Base-by-base conservation (phyloP, 805 yeast genomes). In the Pichia gijzeniarum region DNA sequence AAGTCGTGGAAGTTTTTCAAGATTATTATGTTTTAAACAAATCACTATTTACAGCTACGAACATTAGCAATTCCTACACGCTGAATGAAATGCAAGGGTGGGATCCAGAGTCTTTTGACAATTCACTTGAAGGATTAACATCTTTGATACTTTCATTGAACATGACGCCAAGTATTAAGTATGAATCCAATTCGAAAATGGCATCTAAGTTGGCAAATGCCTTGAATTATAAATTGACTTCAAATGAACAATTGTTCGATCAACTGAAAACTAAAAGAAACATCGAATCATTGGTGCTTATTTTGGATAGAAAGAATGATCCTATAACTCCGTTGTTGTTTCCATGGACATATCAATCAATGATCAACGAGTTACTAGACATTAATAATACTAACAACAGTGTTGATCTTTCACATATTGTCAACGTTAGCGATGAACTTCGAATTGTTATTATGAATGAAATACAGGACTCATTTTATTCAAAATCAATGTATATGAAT, bases 291-390 rank as follows among this genome's bases (percentile, higher is more conserved):
- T 57, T 84, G 7, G 64, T 95, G 39, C 63, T 93, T 12, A 70
- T 93, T 2, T 58, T 93, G 40, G 98, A 93, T 63, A 72, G 99
- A 43, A 77, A 80, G 47, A 84, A 79, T 57, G 99, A 93, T 64
- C 97, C 99, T 2, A 71, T 91, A 13, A 91, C 99, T 0, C 97
- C 99, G 1, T 71, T 93, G 27, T 67, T 93, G 40, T 78, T 83
- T 34, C 99, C 98, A 2, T 93, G 99, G 99, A 90, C 99, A 1
- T 93, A 88, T 64, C 98, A 91, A 60, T 85, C 96, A 2, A 91
- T 93, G 98, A 87, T 93, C 16, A 95, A 91, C 61, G 98, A 95
- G 61, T 73, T 89, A 19, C 69, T 93, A 27, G 95, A 91, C 2
- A 85, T 93, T 48, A 68, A 72, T 30, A 83, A 88, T 58, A 20